Base-by-base conservation (phyloP, 1,284 basidiomycete genomes). In the Earliella scabrosa region DNA sequence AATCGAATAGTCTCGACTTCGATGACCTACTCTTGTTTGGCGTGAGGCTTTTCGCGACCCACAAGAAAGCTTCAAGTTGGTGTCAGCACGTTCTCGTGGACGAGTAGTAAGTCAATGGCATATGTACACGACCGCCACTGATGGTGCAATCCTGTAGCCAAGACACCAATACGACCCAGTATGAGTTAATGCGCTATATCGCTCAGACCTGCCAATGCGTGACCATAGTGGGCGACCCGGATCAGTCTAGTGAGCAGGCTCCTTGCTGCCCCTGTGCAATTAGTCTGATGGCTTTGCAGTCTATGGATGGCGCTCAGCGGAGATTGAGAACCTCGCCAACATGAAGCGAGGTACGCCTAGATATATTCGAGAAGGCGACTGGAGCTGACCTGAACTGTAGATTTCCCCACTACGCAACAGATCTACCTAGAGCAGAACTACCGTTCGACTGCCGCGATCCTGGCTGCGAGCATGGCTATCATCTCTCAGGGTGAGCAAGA, bases 201-300 rank as follows among this genome's bases (percentile, higher is more conserved):
- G 89, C 87, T 0, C 67, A 78, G 13, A 71, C 75, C 0, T 71
- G 76, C 32, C 73, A 78, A 34, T 84, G 87, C 58, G 80, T 95
- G 26, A 95, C 90, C 4, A 83, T 96, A 35, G 94, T 97, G 3
- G 95, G 95, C 0, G 95, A 97, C 73, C 94, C 95, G 0, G 94
- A 97, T 71, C 94, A 97, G 68, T 93, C 92, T 4, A 96, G 87
- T 88, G 56, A 47, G 78, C 67, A 14, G 9, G 10, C n/a, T 7
- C 26, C 16, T 13, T 6, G 3, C n/a, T 10, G 6, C 5, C 4
- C 2, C 16, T 10, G 46, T 35, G 27, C 24, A 10, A 7, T n/a
- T 45, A n/a, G n/a, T 39, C 34, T 50, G 7, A 50, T 40, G 4
- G 23, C 21, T 43, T 39, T 24, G 34, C 48, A 88, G 85, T 95